Evolutionary conservation across 441 rosid genomes (phyloP).

Genomic region (Mallotus japonicus): DNA sequence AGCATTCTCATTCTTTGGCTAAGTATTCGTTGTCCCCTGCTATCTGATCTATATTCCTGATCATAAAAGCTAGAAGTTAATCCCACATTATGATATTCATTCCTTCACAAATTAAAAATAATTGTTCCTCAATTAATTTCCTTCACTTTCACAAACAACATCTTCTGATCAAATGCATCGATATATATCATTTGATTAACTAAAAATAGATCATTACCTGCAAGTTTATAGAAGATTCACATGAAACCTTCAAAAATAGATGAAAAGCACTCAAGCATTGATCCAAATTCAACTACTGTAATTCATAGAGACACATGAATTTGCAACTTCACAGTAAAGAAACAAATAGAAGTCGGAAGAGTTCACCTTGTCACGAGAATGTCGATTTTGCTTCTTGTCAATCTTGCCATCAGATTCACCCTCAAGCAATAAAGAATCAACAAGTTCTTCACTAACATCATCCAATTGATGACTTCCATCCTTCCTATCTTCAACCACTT

Average conservation of each 20-base stretch:
- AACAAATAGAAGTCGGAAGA: slow-evolving; percentile 1
- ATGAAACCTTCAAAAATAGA: neutral
- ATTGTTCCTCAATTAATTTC: neutral
- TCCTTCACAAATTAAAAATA: neutral
- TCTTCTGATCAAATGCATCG: neutral
- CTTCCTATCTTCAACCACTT: slow-evolving; percentile 19
- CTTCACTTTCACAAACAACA: neutral
- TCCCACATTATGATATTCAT: slow-evolving; percentile 8
- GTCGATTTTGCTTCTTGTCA: slow-evolving; percentile 44
- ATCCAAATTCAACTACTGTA: neutral
- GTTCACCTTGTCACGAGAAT: slow-evolving; percentile 53
- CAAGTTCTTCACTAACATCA: slow-evolving; percentile 43
- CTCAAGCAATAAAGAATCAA: slow-evolving; percentile 42
- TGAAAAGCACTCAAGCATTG: neutral
- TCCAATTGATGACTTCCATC: slow-evolving; percentile 33
- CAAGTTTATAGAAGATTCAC: neutral
- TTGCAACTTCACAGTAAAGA: neutral
- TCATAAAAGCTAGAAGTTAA: slow-evolving; percentile 26
- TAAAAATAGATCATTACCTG: neutral
- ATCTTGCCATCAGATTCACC: slow-evolving; percentile 45
- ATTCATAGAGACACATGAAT: neutral
- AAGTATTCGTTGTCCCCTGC: slow-evolving; percentile 63
- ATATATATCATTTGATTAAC: neutral
- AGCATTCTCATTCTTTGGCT: slow-evolving; percentile 64
- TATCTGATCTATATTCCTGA: slow-evolving; percentile 80